Evolutionary conservation across 129 eudicot species (phyloP).

Genomic region (Tagetes patula): DNA sequence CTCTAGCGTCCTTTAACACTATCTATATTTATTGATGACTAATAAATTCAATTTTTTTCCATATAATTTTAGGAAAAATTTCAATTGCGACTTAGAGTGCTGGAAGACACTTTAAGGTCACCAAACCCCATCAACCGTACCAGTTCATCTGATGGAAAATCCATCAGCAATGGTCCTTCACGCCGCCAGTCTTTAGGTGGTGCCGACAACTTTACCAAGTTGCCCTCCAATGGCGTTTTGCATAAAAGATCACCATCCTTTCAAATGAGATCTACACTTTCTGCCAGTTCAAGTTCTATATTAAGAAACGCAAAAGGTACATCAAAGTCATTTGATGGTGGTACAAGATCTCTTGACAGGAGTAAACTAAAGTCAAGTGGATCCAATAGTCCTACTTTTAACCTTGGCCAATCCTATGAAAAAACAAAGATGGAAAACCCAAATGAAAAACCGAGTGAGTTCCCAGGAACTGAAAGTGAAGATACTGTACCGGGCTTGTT

Average conservation of each 20-base stretch:
- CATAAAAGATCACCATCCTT: slow-evolving; percentile 80
- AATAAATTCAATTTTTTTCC: neutral
- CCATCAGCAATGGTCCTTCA: slow-evolving; percentile 55
- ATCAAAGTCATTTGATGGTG: slow-evolving; percentile 90
- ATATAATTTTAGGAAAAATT: slow-evolving; percentile 58
- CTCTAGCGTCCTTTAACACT: neutral
- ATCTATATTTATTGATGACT: slow-evolving; percentile 1
- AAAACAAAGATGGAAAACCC: slow-evolving; percentile 46
- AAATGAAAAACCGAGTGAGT: slow-evolving; percentile 60
- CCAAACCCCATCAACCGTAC: slow-evolving; percentile 43
- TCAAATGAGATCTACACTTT: slow-evolving; percentile 61
- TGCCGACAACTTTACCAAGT: slow-evolving; percentile 69
- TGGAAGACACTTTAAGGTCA: slow-evolving; percentile 80
- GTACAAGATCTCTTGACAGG: slow-evolving; percentile 85
- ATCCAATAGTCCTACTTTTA: slow-evolving; percentile 64
- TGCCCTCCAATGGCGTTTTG: slow-evolving; percentile 78
- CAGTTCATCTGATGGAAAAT: slow-evolving; percentile 55
- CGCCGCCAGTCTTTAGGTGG: slow-evolving; percentile 93
- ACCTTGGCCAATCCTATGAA: slow-evolving; percentile 53
- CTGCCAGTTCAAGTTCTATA: slow-evolving; percentile 57
- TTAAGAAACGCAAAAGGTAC: slow-evolving; percentile 83
- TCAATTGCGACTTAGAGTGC: slow-evolving; percentile 75
- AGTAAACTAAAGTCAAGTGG: slow-evolving; percentile 56
- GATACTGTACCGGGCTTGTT: slow-evolving; percentile 81
- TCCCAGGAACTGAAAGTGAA: slow-evolving; percentile 54